A percentile compares a stretch with the other conserved stretches of the same genome.
phyloP scores from a whole-genome alignment of 306 rosid genomes.

The Gastrolobium bilobum region DNA sequence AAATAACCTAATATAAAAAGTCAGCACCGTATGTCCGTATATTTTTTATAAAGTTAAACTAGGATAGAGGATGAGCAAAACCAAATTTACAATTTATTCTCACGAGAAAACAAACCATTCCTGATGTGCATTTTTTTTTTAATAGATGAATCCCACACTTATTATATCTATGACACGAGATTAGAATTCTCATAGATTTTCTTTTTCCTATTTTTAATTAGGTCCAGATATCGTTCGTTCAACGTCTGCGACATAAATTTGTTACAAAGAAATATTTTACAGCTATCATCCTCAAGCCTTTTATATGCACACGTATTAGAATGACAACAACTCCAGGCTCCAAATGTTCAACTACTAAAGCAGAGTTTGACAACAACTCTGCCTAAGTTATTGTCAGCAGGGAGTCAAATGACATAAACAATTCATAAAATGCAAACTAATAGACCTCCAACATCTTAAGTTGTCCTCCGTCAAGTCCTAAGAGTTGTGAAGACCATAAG shows the following conservation, averaged over 20 bases:
- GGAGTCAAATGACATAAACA: not conserved
- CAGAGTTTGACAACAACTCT: slow-evolving; percentile 25
- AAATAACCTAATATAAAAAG: not conserved
- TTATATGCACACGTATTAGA: not conserved
- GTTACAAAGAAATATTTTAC: slow-evolving; percentile 7
- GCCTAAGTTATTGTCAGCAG: slow-evolving; percentile 30
- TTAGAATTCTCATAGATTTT: too few species aligned
- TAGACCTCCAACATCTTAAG: slow-evolving; percentile 12
- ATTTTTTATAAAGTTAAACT: too few species aligned
- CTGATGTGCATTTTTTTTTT: too few species aligned
- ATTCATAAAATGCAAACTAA: slow-evolving; percentile 39
- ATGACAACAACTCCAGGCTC: not conserved
- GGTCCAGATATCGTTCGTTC: slow-evolving; percentile 7
- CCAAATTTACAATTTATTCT: not conserved
- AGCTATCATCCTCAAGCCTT: slow-evolving; percentile 33
- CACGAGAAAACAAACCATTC: too few species aligned
- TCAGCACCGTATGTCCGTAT: not conserved
- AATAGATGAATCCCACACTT: too few species aligned
- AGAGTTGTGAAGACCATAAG: too few species aligned
- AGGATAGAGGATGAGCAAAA: not conserved
- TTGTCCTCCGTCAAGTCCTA: too few species aligned
- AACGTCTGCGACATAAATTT: slow-evolving; percentile 7
- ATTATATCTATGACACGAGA: too few species aligned
- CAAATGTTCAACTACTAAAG: slow-evolving; percentile 30
- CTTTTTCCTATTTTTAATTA: not conserved